Conservation (phyloP, 169 alveolate species). For the Amoebophrya sp. region DNA sequence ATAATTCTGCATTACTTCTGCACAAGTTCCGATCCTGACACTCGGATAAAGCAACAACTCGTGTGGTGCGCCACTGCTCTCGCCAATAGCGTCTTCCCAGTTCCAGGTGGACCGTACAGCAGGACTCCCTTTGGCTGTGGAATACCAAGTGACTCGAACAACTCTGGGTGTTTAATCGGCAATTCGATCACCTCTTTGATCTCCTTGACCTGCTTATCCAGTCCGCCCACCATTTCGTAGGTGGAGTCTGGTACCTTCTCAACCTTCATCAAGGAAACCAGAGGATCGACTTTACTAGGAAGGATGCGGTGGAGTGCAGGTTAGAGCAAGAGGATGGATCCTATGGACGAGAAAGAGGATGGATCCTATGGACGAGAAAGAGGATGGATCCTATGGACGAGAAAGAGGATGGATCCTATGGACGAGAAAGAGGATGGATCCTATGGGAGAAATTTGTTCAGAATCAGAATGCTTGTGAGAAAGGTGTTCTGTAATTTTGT, state of each 20-base stretch:
- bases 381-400: background rate
- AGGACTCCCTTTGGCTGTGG: slow-evolving; percentile 96
- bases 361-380: background rate
- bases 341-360: background rate
- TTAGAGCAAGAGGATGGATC: background rate
- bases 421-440: background rate
- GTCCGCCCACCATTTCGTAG: slow-evolving; percentile 98
- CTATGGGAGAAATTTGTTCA: slow-evolving; percentile 43
- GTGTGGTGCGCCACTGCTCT: slow-evolving; percentile 99
- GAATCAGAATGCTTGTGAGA: background rate
- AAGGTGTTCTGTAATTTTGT: too few relatives aligned
- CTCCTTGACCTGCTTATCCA: slow-evolving; percentile 94
- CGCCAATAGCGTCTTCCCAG: slow-evolving; percentile 99
- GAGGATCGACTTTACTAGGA: slow-evolving; percentile 97
- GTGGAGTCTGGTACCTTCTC: slow-evolving; percentile 99
- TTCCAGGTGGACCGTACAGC: slow-evolving; percentile 98
- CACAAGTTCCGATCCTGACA: slow-evolving; percentile 49
- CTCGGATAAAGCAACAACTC: slow-evolving; percentile 54
- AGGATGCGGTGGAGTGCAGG: slow-evolving; percentile 82
- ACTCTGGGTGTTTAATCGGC: slow-evolving; percentile 99
- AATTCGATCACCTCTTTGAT: slow-evolving; percentile 98
- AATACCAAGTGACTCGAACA: slow-evolving; percentile 95
- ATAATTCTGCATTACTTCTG: slow-evolving; percentile 46
- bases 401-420: background rate
- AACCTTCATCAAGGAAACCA: slow-evolving; percentile 97